Evolutionary conservation across 192 early-diverging fungal genomes (phyloP).

Genomic region (Backusella circina): DNA sequence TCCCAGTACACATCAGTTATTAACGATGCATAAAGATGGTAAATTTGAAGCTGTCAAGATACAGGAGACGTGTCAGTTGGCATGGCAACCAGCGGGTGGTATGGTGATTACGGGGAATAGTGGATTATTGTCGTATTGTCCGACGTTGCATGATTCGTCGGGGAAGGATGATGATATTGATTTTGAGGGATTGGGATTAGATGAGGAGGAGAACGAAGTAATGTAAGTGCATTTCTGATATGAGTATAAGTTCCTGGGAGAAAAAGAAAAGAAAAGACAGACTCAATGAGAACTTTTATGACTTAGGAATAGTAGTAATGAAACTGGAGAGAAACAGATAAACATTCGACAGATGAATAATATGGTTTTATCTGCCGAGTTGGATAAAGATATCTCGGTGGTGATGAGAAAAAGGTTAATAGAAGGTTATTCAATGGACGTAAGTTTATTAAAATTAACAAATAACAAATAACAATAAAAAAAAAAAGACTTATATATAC

Average conservation of each 20-base stretch:
- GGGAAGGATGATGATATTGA: not conserved
- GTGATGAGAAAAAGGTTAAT: conserved; percentile 75
- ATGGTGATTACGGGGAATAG: conserved; percentile 40
- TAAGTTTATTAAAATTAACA: conserved; percentile 38
- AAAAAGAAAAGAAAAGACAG: not conserved
- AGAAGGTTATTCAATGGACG: conserved; percentile 78
- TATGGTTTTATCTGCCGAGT: not conserved
- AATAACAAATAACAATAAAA: conserved; percentile 19
- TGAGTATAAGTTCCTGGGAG: not conserved
- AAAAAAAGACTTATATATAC: not conserved
- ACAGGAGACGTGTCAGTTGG: conserved; percentile 47
- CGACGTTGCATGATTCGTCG: not conserved
- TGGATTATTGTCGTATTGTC: conserved; percentile 1
- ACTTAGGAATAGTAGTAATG: not conserved
- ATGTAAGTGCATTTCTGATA: not conserved
- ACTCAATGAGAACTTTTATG: not conserved
- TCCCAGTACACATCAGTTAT: conserved; percentile 29
- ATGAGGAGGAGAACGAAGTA: not conserved
- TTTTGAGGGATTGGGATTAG: not conserved
- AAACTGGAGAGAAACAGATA: not conserved
- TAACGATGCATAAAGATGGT: conserved; percentile 53
- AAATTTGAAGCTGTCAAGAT: conserved; percentile 46
- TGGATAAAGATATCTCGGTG: conserved; percentile 68
- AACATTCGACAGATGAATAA: not conserved
- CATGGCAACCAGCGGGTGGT: conserved; percentile 55